phyloP scores from a whole-genome alignment of 1,139 yeast species.

The Blastobotrys indianensis region DNA sequence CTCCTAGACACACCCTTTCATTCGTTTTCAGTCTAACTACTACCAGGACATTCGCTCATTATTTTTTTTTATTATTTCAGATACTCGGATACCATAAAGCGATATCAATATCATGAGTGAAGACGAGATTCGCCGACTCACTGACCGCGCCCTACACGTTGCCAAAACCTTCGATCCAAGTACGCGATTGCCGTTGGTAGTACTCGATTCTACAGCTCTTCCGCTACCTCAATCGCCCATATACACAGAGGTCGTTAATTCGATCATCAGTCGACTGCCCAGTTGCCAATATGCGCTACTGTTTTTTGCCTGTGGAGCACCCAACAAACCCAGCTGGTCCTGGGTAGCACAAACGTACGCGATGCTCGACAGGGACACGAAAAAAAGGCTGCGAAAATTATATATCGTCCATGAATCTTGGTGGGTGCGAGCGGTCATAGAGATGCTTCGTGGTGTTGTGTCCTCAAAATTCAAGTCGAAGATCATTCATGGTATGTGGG shows the following conservation, averaged over 20 bases:
- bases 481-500: conserved; percentile 34
- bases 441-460: conserved; percentile 59
- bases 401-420: conserved; percentile 89
- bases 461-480: conserved; percentile 41
- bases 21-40: too few relatives aligned
- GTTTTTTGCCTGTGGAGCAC: conserved; percentile 74
- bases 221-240: conserved; percentile 44
- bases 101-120: background rate
- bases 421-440: conserved; percentile 77
- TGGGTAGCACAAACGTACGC: conserved; percentile 76
- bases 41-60: too few relatives aligned
- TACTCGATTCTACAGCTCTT: conserved; percentile 70
- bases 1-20: too few relatives aligned
- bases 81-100: too few relatives aligned
- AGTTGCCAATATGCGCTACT: conserved; percentile 54
- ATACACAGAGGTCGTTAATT: conserved; percentile 24
- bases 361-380: conserved; percentile 53
- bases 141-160: conserved; percentile 48
- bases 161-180: conserved; percentile 55
- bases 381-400: conserved; percentile 52
- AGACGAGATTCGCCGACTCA: conserved; percentile 9
- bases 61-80: background rate
- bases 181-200: conserved; percentile 58
- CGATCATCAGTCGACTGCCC: conserved; percentile 41
- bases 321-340: conserved; percentile 52